Conservation (phyloP, 768 basidiomycete genomes). For the Hygrophorus russula region DNA sequence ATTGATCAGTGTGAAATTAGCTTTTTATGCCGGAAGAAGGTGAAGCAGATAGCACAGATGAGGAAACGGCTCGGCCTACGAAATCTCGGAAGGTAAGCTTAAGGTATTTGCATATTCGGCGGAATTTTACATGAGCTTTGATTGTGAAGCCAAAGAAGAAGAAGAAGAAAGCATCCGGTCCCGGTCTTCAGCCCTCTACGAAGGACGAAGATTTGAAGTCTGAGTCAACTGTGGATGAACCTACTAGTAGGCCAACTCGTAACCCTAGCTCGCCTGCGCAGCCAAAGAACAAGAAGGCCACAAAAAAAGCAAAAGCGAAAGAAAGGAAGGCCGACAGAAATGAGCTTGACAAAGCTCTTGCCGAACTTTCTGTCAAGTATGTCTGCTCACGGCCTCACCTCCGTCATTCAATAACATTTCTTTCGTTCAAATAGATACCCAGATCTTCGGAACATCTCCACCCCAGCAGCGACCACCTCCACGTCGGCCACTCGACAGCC, state of each 20-base stretch:
- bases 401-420: neutral
- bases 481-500: constrained; percentile 18
- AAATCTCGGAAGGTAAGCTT: constrained; percentile 28
- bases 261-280: neutral
- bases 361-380: constrained; percentile 74
- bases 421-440: constrained; percentile 31
- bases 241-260: neutral
- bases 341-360: constrained; percentile 77
- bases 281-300: constrained; percentile 6
- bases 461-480: constrained; percentile 12
- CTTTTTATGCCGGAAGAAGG: constrained; percentile 26
- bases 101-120: neutral
- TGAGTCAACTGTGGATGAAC: neutral
- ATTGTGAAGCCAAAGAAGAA: constrained; percentile 9
- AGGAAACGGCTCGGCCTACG: constrained; percentile 15
- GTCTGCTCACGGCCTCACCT: constrained; percentile 8
- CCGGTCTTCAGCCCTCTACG: neutral
- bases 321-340: constrained; percentile 55
- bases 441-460: constrained; percentile 30
- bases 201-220: neutral
- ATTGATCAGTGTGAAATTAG: constrained; percentile 15
- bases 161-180: constrained; percentile 11
- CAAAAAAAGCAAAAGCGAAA: constrained; percentile 54
- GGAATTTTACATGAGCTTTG: neutral
- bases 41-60: constrained; percentile 17